These are phyloP conservation scores for Magnusiomyces tetraspermus DNA, from an alignment of 1,139 yeast species.

Conservation along the genomic window DNA sequence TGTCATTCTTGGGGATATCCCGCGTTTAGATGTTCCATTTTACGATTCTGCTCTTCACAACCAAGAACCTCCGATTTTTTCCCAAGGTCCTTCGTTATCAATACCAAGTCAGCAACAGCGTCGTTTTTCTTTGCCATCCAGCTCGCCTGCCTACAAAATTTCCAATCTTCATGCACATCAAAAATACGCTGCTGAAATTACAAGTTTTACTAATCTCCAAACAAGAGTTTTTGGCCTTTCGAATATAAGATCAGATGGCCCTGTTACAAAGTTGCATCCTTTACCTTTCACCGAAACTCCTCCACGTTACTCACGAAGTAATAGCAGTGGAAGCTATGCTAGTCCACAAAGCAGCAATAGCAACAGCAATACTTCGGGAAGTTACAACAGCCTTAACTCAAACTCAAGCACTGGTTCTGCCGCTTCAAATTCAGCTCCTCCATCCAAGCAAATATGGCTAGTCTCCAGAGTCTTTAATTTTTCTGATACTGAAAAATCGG, in stretches of 20 bases:
- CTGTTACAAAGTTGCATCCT: constrained; percentile 11
- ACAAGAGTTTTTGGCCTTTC: constrained; percentile 11
- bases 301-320: background rate
- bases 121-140: background rate
- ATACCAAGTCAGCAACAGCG: background rate
- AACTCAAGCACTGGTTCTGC: background rate
- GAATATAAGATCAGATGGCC: constrained; percentile 6
- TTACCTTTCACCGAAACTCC: constrained; percentile 4
- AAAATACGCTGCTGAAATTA: constrained; percentile 9
- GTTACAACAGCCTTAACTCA: background rate
- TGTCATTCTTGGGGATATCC: constrained; percentile 21
- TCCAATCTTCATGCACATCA: background rate
- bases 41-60: constrained; percentile 19
- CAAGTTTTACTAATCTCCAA: constrained; percentile 5
- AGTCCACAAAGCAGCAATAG: no score
- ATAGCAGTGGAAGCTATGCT: background rate
- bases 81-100: background rate
- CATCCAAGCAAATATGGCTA: constrained; percentile 8
- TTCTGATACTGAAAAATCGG: background rate
- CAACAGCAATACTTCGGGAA: background rate
- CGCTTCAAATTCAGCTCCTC: background rate
- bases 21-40: constrained; percentile 18
- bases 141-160: no score
- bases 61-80: no score
- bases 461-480: constrained; percentile 9